Evolutionary conservation across 2,329 filamentous ascomycete species (phyloP), one percentile per base, ranked within the genome.

Genomic region (Coniella vitis): DNA sequence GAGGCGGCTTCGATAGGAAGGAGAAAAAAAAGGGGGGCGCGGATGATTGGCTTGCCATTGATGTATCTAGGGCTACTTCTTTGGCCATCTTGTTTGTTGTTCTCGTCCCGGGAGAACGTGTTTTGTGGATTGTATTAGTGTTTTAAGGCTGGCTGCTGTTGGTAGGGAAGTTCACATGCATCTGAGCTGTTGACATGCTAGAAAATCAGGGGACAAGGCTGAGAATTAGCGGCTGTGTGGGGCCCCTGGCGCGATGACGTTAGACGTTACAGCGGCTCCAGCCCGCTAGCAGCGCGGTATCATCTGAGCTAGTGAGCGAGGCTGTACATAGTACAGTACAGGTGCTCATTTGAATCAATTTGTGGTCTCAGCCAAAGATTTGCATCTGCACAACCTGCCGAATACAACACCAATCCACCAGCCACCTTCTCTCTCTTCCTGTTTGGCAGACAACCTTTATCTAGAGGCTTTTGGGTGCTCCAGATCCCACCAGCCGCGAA

Each of bases 61-160:
- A 84, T 50, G 91, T 96, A 58, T 95, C 87, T 45, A 96, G 78
- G 9, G 83, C 72, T 51, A 96, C 79, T 59, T 87, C 82, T 51
- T 86, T 90, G 22, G 86, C 74, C 87, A 93, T 91, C 40, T 51
- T 68, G 57, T 13, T 19, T 32, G 16, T 21, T 20, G 21, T 38
- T 16, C 25, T 25, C n/a, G n/a, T n/a, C n/a, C n/a, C n/a, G n/a
- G n/a, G n/a, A n/a, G 10, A 5, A 4, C 8, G 19, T 35, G 47
- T 16, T 16, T 25, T 7, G 25, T n/a, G 21, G 14, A 13, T 36
- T 9, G 16, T 22, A 16, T 19, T 35, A 16, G 37, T 37, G 34
- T 16, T 13, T 9, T 21, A 10, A 21, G 13, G 14, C 7, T 16
- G 20, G 20, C 8, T 39, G 36, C 13, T 19, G 36, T 38, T 14